Evolutionary conservation across 441 rosid genomes (phyloP).

Genomic region (Euphorbia schlechtendalii): DNA sequence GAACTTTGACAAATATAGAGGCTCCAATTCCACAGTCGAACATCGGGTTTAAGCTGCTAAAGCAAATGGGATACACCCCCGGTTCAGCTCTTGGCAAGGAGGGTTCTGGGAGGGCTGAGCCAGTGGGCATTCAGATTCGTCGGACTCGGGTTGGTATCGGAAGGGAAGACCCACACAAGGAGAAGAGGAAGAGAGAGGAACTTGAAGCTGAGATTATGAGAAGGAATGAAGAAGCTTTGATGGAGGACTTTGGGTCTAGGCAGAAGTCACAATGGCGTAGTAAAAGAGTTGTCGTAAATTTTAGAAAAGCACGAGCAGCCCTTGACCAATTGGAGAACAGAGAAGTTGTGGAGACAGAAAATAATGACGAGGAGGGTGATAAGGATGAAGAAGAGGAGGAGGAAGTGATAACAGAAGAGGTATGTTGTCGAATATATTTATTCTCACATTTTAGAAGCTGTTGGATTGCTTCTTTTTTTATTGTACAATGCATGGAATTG

Average conservation of each 20-base stretch:
- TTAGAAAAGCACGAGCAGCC: conserved; percentile 70
- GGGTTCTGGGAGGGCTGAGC: conserved; percentile 72
- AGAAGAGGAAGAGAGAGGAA: conserved; percentile 75
- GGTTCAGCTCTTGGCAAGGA: conserved; percentile 84
- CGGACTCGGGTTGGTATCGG: conserved; percentile 93
- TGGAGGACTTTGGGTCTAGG: conserved; percentile 77
- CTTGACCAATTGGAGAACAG: conserved; percentile 88
- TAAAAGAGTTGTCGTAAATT: conserved; percentile 59
- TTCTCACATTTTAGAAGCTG: background rate
- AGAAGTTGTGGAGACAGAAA: conserved; percentile 56
- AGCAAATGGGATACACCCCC: conserved; percentile 94
- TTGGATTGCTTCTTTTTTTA: conserved; percentile 4
- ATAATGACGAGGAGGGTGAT: conserved; percentile 50
- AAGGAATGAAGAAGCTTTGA: conserved; percentile 55
- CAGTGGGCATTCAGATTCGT: conserved; percentile 77
- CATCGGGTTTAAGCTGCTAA: conserved; percentile 78
- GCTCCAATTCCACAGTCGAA: conserved; percentile 84
- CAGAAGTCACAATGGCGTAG: conserved; percentile 78
- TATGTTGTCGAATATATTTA: conserved; percentile 16
- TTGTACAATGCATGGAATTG: background rate
- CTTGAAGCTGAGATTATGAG: conserved; percentile 44
- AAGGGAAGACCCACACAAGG: conserved; percentile 78
- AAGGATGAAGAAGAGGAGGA: conserved; percentile 59
- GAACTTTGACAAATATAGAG: conserved; percentile 61
- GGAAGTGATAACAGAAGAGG: conserved; percentile 77